These are phyloP conservation scores for Coprinopsis sp. DNA, from an alignment of 768 basidiomycete species.

Conservation along the genomic window DNA sequence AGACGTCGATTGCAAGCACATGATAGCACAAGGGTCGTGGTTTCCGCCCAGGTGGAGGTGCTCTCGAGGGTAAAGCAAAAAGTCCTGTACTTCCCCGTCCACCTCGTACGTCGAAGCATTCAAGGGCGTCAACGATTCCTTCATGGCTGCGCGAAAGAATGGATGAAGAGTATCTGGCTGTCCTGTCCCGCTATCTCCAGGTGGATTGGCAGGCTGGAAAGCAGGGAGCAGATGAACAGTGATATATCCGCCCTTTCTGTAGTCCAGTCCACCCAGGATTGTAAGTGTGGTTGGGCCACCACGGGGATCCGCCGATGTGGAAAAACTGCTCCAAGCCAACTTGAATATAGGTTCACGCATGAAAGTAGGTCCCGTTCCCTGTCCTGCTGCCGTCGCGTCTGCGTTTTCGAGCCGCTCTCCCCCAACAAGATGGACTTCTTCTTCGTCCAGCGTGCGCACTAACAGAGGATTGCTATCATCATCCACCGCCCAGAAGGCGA, in stretches of 20 bases:
- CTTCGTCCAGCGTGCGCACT: conserved; percentile 61
- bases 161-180: conserved; percentile 38
- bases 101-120: conserved; percentile 57
- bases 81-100: conserved; percentile 65
- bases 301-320: conserved; percentile 58
- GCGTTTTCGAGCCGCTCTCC: conserved; percentile 40
- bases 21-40: conserved; percentile 65
- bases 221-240: conserved; percentile 66
- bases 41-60: conserved; percentile 65
- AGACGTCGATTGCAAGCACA: conserved; percentile 53
- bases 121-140: conserved; percentile 47
- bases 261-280: conserved; percentile 71
- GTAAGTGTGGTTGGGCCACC: conserved; percentile 71
- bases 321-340: conserved; percentile 77
- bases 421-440: conserved; percentile 54
- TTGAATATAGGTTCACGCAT: conserved; percentile 79
- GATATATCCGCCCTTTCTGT: conserved; percentile 52
- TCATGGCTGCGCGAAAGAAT: conserved; percentile 57
- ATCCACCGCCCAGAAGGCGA: conserved; percentile 79
- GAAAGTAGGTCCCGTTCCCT: conserved; percentile 13
- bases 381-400: conserved; percentile 22
- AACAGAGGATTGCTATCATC: conserved; percentile 73
- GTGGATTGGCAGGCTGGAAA: conserved; percentile 50
- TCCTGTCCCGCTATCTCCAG: conserved; percentile 15
- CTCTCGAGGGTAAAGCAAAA: conserved; percentile 64